Evolutionary conservation across 1,284 basidiomycete genomes (phyloP).

Genomic region (Melampsora americana): DNA sequence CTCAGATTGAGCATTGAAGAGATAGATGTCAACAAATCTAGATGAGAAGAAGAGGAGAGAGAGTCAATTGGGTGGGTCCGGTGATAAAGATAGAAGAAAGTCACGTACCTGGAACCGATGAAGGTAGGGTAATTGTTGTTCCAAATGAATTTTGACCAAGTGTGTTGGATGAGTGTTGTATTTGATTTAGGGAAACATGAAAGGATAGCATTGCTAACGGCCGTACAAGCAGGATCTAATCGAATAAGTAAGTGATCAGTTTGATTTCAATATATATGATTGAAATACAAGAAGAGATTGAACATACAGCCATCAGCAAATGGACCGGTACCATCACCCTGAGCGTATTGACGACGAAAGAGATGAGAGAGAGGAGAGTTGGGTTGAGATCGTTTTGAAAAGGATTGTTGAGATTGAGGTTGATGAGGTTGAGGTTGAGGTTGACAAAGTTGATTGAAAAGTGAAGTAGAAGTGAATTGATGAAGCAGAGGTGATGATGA

Average conservation of each 20-base stretch:
- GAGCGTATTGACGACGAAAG: conserved; percentile 6
- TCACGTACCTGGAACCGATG: conserved; percentile 21
- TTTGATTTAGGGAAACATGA: conserved; percentile 34
- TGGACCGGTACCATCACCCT: conserved; percentile 32
- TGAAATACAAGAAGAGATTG: background rate
- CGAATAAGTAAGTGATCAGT: background rate
- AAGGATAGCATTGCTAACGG: conserved; percentile 34
- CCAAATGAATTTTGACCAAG: conserved; percentile 43
- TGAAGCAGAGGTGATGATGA: too few relatives aligned
- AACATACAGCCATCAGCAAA: conserved; percentile 32
- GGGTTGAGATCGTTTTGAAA: conserved; percentile 8
- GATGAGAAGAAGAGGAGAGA: background rate
- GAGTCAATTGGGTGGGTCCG: too few relatives aligned
- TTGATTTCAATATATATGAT: background rate
- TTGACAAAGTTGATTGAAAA: too few relatives aligned
- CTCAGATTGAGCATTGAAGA: conserved; percentile 39
- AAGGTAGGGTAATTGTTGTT: conserved; percentile 41
- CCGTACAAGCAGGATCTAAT: conserved; percentile 35
- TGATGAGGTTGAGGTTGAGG: too few relatives aligned
- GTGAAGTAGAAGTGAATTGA: too few relatives aligned
- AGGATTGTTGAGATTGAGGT: too few relatives aligned
- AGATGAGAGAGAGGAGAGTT: background rate
- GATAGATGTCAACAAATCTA: conserved; percentile 34
- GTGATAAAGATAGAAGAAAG: background rate
- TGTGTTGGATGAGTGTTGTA: conserved; percentile 23